phyloP scores from a whole-genome alignment of 108 stramenopile species.

The Mediolabrus comicus region DNA sequence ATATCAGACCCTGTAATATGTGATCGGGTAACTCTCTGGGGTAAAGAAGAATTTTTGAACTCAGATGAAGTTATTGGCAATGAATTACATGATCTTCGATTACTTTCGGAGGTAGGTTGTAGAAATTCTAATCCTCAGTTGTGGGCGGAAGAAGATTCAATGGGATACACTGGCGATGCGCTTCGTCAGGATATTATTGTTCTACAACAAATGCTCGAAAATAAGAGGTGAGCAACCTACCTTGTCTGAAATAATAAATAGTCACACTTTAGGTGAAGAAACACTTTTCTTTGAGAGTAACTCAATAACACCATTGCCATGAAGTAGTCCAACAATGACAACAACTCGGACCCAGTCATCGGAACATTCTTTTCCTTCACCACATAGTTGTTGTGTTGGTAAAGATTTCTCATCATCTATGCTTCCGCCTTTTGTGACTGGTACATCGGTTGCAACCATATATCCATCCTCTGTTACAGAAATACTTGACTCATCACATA shows the following conservation, averaged over 20 bases:
- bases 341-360: constrained; percentile 39
- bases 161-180: neutral
- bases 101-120: neutral
- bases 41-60: neutral
- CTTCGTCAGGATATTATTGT: neutral
- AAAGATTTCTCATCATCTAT: neutral
- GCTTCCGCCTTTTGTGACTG: too few relatives aligned
- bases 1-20: neutral
- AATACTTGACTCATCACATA: constrained; percentile 23
- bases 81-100: neutral
- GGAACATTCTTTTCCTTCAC: neutral
- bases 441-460: constrained; percentile 20
- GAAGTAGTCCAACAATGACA: constrained; percentile 55
- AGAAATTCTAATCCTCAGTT: neutral
- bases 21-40: neutral
- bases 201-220: neutral
- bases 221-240: neutral
- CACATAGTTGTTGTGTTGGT: too few relatives aligned
- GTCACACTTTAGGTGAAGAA: neutral
- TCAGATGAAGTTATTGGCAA: neutral
- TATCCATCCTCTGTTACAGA: constrained; percentile 47
- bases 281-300: constrained; percentile 31
- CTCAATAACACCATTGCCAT: constrained; percentile 53
- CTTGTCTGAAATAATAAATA: too few relatives aligned
- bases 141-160: neutral